Evolutionary conservation across 1,139 yeast species (phyloP), one percentile per base, ranked within the genome.

Genomic region (Candida pseudocylindracea): DNA sequence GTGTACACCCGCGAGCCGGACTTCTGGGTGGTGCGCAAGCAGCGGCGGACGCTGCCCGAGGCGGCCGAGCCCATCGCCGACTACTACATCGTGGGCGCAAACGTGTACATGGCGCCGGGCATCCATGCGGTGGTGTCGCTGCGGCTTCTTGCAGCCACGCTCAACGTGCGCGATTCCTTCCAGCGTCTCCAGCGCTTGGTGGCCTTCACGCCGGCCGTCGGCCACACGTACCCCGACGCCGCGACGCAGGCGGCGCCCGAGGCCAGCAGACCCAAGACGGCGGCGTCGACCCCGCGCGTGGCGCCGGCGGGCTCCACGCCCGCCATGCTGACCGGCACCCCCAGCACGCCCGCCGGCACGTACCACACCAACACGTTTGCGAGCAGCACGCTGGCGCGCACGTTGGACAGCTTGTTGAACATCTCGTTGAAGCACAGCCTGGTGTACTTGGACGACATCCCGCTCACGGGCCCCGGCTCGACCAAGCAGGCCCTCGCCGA

Each of bases 41-140:
- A 85, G 48, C 57, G 67, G 32, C 55, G 96, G 26, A 42, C 62
- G 7, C 57, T 63, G 29, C 67, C 70, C 7, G 56, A 54, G 6
- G 62, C 60, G 25, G 67, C 67, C 1, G 55, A 63, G 30, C 62
- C 72, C 2, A 45, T 80, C 10, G 60, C 58, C 34, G 91, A 81
- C 42, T 88, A 78, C 53, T 85, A 80, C 49, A 73, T 85, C 31
- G 70, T 83, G 29, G 94, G 94, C 4, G 93, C 93, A 24, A 83
- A 81, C 44, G 76, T 88, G 4, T 88, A 85, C 53, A 91, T 80
- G 67, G 78, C 95, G 0, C 96, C 96, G 3, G 53, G 51, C 36
- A 43, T 60, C 10, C 54, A 55, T 41, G 63, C 58, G 38, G 50
- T 60, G 4, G 40, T 60, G 24, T 49, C 58, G 11, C 49, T 63